phyloP scores from a whole-genome alignment of 2,329 filamentous ascomycete species.

The Aspergillaceae sp. region DNA sequence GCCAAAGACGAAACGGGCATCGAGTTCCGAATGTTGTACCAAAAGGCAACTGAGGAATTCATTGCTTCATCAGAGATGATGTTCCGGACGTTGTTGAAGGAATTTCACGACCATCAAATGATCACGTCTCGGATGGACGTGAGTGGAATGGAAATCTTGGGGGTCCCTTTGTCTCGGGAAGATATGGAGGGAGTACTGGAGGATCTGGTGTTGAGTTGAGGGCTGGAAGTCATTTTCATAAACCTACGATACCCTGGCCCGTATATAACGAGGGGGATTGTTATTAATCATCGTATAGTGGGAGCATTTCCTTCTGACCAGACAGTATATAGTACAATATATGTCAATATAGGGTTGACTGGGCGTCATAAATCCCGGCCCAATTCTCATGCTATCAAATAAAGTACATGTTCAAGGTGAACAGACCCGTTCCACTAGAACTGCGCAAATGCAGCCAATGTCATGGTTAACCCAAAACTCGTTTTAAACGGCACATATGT shows the following conservation, averaged over 20 bases:
- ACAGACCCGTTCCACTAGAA: constrained; percentile 16
- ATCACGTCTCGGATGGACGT: constrained; percentile 80
- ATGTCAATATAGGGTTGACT: not conserved
- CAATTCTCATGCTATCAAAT: too few relatives aligned
- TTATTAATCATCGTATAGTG: not conserved
- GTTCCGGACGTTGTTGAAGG: constrained; percentile 86
- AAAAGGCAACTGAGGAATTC: constrained; percentile 93
- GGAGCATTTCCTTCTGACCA: not conserved
- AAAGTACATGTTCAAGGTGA: too few relatives aligned
- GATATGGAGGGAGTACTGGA: constrained; percentile 85
- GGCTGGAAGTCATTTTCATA: constrained; percentile 6
- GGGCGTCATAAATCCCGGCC: too few relatives aligned
- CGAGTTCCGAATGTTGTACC: constrained; percentile 85
- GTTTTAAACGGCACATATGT: constrained; percentile 39
- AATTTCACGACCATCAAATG: constrained; percentile 98
- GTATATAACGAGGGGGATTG: constrained; percentile 2
- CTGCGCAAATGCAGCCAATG: constrained; percentile 38
- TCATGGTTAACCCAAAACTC: constrained; percentile 39
- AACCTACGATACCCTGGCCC: constrained; percentile 27
- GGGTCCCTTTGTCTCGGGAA: constrained; percentile 75
- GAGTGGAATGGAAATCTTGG: constrained; percentile 74
- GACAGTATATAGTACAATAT: not conserved
- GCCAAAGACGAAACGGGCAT: constrained; percentile 51
- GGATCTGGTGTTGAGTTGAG: constrained; percentile 48
- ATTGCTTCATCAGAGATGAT: constrained; percentile 95